Conservation (phyloP, 305 asterid species). For the Fraxinus paxiana region DNA sequence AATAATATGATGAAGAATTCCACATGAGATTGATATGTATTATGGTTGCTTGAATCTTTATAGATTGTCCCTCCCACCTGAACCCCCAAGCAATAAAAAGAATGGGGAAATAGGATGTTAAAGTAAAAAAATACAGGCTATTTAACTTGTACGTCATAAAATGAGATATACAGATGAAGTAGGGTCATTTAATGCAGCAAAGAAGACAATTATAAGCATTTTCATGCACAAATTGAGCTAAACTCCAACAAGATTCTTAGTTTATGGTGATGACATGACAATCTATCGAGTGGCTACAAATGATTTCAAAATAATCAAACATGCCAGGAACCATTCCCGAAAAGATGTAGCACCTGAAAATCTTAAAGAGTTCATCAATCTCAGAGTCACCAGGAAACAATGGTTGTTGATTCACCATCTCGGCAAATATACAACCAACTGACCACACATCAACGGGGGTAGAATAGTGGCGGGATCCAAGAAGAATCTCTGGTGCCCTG, state of each 20-base stretch:
- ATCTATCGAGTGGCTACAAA: background rate
- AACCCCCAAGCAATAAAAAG: background rate
- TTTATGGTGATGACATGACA: background rate
- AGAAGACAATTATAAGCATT: background rate
- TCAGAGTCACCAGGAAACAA: conserved; percentile 98
- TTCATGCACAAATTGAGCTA: background rate
- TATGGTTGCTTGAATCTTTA: background rate
- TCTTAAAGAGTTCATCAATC: conserved; percentile 87
- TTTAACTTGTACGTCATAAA: background rate
- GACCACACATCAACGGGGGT: conserved; percentile 99
- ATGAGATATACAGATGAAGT: background rate
- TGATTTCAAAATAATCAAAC: background rate
- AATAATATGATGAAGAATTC: background rate
- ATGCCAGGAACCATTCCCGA: conserved; percentile 1
- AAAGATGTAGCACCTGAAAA: conserved; percentile 65
- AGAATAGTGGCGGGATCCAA: conserved; percentile 91
- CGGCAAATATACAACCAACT: conserved; percentile 97
- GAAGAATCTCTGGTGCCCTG: conserved; percentile 98
- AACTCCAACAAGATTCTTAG: background rate
- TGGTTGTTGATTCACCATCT: conserved; percentile 81
- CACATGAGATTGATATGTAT: background rate
- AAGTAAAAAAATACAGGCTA: background rate
- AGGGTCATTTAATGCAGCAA: background rate
- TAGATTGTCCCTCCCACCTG: background rate
- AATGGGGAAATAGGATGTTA: background rate